Base-by-base conservation (phyloP, 1,139 yeast species). In the Pichia sp. region DNA sequence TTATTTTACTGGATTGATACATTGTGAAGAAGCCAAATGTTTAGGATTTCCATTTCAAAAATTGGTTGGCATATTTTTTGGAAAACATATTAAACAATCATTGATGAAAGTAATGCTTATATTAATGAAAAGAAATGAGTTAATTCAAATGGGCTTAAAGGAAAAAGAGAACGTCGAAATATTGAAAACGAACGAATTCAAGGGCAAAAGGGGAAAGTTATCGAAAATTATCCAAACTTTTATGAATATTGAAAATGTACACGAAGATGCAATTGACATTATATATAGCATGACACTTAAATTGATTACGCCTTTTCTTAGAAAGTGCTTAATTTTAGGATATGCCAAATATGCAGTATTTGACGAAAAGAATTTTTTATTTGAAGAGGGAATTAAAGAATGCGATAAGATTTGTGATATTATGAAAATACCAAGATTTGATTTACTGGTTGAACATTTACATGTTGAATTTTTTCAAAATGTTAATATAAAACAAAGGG, bases 321-420 rank as follows among this genome's bases (percentile, higher is more conserved):
- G 96, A 56, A 76, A 81, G 56, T 72, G 80, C 6, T 77, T 87
- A 2, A 76, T 88, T 5, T 78, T 77, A 55, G 72, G 81, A 0
- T 74, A 66, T 61, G 79, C 82, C 7, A 67, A 73, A 41, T 80
- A 81, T 64, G 83, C 88, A 1, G 73, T 77, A 40, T 67, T 70
- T 11, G 73, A 73, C n/a, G 59, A 71, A n/a, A 63, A 64, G 6
- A 50, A 58, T 27, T 45, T 58, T n/a, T 49, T 54, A 9, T 54
- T 55, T 8, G 61, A 63, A 26, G 64, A 62, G n/a, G 46, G 53
- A 4, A 67, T 64, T 34, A 59, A 60, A 40, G 74, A 70, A 62
- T 79, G 82, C 9, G 83, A 83, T 55, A 70, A 75, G 44, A 65
- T 88, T 4, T 73, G 84, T 51, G 54, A 63, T 1, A 75, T 80